phyloP scores from a whole-genome alignment of 2,329 filamentous ascomycete species.

The Bipolaris oryzae region DNA sequence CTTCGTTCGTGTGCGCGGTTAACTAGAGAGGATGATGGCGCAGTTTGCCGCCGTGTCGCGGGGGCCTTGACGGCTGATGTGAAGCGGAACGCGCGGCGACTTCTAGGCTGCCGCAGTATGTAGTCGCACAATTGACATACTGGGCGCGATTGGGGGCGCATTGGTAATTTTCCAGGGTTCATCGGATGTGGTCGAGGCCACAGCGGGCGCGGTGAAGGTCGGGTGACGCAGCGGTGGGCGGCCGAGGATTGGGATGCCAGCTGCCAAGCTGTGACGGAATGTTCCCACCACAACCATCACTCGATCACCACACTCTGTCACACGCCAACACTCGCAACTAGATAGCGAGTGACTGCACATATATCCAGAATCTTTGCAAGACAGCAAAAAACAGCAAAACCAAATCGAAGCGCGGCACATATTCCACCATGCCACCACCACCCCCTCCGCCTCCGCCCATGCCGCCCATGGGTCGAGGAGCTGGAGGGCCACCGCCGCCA shows the following conservation, averaged over 20 bases:
- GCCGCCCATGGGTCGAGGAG: constrained; percentile 47
- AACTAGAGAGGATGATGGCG: constrained; percentile 23
- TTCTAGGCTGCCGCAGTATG: constrained; percentile 36
- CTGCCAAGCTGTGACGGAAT: constrained; percentile 17
- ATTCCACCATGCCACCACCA: constrained; percentile 32
- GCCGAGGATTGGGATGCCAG: constrained; percentile 14
- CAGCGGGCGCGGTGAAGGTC: constrained; percentile 21
- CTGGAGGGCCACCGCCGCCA: constrained; percentile 46
- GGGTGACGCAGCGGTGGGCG: constrained; percentile 28
- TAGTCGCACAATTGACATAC: constrained; percentile 45
- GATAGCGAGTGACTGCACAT: constrained; percentile 22
- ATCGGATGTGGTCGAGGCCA: constrained; percentile 23
- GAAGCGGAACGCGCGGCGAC: constrained; percentile 37
- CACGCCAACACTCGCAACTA: constrained; percentile 22
- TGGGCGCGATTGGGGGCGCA: constrained; percentile 38
- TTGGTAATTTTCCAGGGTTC: constrained; percentile 36
- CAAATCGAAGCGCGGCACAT: constrained; percentile 5
- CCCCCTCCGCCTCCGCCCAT: constrained; percentile 48
- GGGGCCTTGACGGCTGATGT: constrained; percentile 32
- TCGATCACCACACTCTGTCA: constrained; percentile 26
- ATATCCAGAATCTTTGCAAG: neutral
- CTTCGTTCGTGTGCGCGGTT: constrained; percentile 24
- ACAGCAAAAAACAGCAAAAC: neutral
- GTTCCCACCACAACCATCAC: constrained; percentile 16
- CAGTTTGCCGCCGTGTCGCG: constrained; percentile 32